Conservation (phyloP, 805 yeast genomes). For the Maudiozyma turicensis region DNA sequence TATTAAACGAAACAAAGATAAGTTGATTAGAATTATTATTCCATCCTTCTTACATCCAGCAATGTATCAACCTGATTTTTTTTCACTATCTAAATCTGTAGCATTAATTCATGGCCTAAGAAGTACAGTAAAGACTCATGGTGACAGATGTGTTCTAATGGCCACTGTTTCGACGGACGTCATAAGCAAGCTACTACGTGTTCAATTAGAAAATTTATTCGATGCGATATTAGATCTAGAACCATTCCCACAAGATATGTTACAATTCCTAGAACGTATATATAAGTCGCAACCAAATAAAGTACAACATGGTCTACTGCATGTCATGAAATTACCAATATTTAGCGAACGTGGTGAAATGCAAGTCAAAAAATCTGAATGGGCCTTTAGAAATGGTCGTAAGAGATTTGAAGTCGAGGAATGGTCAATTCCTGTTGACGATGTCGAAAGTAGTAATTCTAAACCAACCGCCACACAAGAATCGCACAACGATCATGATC, state of each 20-base stretch:
- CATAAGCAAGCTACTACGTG: constrained; percentile 40
- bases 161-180: constrained; percentile 56
- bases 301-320: constrained; percentile 78
- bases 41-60: constrained; percentile 81
- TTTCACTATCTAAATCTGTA: constrained; percentile 39
- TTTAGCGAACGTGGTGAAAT: constrained; percentile 64
- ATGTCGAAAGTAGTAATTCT: constrained; percentile 39
- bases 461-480: neutral
- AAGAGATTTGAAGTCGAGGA: constrained; percentile 78
- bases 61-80: constrained; percentile 44
- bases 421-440: constrained; percentile 97
- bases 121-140: constrained; percentile 39
- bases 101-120: constrained; percentile 56
- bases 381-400: constrained; percentile 77
- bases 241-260: constrained; percentile 72
- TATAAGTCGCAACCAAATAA: constrained; percentile 55
- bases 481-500: neutral
- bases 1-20: constrained; percentile 34
- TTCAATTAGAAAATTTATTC: constrained; percentile 46
- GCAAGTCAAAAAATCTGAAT: constrained; percentile 66
- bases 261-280: constrained; percentile 54
- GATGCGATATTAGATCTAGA: constrained; percentile 68
- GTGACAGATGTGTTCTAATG: constrained; percentile 39
- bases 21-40: constrained; percentile 53
- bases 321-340: constrained; percentile 62